Base-by-base conservation (phyloP, 2,329 filamentous ascomycete species). In the Pseudocercospora fijiensis region DNA sequence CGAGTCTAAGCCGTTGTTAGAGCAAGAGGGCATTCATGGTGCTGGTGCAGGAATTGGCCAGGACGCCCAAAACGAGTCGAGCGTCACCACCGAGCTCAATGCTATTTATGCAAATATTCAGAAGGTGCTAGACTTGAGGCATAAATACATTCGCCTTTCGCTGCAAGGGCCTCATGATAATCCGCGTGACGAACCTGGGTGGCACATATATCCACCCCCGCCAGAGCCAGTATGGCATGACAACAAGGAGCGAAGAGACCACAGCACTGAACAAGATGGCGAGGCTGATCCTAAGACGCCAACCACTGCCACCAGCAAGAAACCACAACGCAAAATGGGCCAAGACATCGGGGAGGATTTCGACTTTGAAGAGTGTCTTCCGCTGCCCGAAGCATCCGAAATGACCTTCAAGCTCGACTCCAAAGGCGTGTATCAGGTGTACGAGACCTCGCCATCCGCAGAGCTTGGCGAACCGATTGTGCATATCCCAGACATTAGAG, bases 301-400 rank as follows among this genome's bases (percentile, higher is more conserved):
- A 30, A 47, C 52, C 62, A 56, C 28, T n/a, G 70, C 78, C 45
- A 70, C 67, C 41, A 69, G 72, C 8, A 71, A 70, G 58, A 78
- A 81, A 8, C 88, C 86, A 69, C 86, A 67, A 43, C 66, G 94
- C 70, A 98, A 97, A 77, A 90, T 91, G 70, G 94, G 94, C 2
- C 86, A 94, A 70, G 87, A 96, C 73, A 92, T 98, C 72, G 95
- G 95, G 10, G 91, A 93, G 73, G 94, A 98, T 75, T 99, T 99
- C 74, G 84, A 91, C 65, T 85, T 96, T 75, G 84, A 89, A 1
- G 91, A 96, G 68, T 76, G 91, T 30, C 76, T 90, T 58, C 92
- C 93, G 0, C 78, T 96, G 1, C 92, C 94, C 0, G 84, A 82
- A 2, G 76, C 85, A 27, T 88, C 88, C 52, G 85, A 88, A 65